Evolutionary conservation across 73 alveolate genomes (phyloP).

Genomic region (Stentor coeruleus): DNA sequence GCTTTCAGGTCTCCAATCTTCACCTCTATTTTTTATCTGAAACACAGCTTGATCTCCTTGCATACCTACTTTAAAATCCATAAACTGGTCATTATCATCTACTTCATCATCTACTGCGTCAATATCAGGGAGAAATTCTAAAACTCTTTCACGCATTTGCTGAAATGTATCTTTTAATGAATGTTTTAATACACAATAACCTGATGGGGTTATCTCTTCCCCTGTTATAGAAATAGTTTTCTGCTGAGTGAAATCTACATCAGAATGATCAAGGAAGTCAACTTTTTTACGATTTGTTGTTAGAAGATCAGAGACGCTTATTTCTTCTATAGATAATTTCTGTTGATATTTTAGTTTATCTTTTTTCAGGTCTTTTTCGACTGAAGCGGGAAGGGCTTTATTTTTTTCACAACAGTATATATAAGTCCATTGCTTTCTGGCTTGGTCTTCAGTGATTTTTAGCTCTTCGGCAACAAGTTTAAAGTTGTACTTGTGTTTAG

Average conservation of each 20-base stretch:
- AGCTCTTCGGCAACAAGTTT: not conserved
- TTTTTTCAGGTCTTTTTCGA: not conserved
- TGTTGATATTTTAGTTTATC: not conserved
- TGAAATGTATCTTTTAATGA: conserved; percentile 46
- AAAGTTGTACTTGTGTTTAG: not conserved
- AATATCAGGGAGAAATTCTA: conserved; percentile 59
- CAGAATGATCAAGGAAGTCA: conserved; percentile 46
- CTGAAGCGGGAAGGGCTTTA: conserved; percentile 11
- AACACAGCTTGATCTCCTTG: conserved; percentile 43
- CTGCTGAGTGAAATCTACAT: conserved; percentile 50
- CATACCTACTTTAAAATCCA: conserved; percentile 50
- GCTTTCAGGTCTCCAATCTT: conserved; percentile 27
- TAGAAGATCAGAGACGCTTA: conserved; percentile 8
- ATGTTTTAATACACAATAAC: conserved; percentile 59
- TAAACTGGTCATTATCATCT: conserved; percentile 45
- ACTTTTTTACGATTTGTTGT: conserved; percentile 7
- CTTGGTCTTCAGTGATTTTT: not conserved
- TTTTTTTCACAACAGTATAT: not conserved
- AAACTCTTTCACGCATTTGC: conserved; percentile 35
- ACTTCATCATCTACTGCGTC: conserved; percentile 42
- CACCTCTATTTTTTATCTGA: conserved; percentile 49
- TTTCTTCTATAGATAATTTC: conserved; percentile 5
- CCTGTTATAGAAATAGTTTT: conserved; percentile 50
- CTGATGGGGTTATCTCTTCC: conserved; percentile 62
- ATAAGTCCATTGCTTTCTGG: not conserved